phyloP scores from a whole-genome alignment of 345 rosid genomes.

The Hypericum androsaemum region DNA sequence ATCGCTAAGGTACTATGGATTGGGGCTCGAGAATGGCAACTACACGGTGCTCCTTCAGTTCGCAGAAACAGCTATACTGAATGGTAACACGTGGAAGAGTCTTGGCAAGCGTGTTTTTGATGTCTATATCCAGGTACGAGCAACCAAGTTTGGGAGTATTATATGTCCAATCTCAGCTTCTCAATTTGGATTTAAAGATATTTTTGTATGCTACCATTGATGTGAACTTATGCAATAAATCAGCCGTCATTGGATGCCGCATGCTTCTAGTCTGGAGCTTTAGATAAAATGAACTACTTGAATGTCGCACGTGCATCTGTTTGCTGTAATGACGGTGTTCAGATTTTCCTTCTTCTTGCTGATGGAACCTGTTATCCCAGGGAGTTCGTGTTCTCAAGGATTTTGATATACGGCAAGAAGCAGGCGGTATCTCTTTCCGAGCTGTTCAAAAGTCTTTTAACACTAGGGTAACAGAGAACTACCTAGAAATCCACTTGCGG shows the following conservation, averaged over 20 bases:
- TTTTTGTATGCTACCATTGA: background rate
- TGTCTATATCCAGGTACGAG: background rate
- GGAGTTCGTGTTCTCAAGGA: background rate
- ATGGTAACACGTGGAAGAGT: background rate
- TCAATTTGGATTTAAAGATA: background rate
- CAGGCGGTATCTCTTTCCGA: background rate
- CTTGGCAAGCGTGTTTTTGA: slow-evolving; percentile 3
- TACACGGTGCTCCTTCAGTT: background rate
- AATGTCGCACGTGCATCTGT: too few relatives aligned
- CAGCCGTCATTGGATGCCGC: too few relatives aligned
- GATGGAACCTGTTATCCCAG: background rate
- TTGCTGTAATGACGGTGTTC: too few relatives aligned
- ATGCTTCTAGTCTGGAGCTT: too few relatives aligned
- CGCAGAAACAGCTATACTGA: background rate
- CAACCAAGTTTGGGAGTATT: background rate
- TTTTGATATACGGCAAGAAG: background rate
- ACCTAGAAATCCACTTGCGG: background rate
- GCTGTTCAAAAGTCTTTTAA: background rate
- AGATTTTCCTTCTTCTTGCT: too few relatives aligned
- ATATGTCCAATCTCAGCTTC: background rate
- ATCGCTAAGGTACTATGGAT: background rate
- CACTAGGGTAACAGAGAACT: background rate
- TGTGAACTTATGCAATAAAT: background rate
- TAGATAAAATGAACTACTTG: too few relatives aligned
- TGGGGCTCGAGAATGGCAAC: background rate